Evolutionary conservation across 1,284 basidiomycete species (phyloP), one percentile per base, ranked within the genome.

Genomic region (Rhodofomes roseus): DNA sequence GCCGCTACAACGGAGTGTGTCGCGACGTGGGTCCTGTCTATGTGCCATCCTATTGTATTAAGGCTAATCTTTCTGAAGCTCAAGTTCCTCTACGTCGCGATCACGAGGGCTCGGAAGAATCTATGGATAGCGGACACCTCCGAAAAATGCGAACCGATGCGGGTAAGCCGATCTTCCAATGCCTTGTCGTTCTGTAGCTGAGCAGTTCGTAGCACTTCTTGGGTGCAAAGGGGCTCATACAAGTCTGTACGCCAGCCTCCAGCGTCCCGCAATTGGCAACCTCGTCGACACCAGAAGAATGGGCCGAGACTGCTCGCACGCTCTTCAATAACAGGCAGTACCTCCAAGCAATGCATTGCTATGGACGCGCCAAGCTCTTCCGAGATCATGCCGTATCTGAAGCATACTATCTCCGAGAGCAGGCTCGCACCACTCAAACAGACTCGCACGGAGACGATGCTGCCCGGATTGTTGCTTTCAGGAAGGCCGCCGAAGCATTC

Each of bases 71-170:
- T 63, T 18, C 46, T 20, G 48, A 20, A 89, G 86, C 71, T 89
- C 29, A 89, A 90, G 65, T 79, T 78, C 56, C 71, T 90, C 0
- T 90, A 90, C 58, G 87, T 90, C 3, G 88, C 86, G 0, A 79
- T 89, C 37, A 90, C 89, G 0, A 72, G 89, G 44, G 87, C 87
- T 2, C 76, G 85, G 39, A 85, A 83, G 62, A 85, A 86, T 50
- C 66, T 89, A 1, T 88, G 86, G 85, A 84, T 89, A 14, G 80
- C 80, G 7, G 89, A 90, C 69, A 74, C 75, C 31, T 89, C 85
- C 2, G 73, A 76, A 3, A 82, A 77, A 52, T 77, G 79, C 8
- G 79, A 82, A 54, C 79, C 86, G 0, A 83, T 89, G 81, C 73
- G 79, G 65, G 87, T 87, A 56, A 62, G 76, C 5, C 4, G 27